Base-by-base conservation (phyloP, 768 basidiomycete genomes). In the Cytidiella melzeri region DNA sequence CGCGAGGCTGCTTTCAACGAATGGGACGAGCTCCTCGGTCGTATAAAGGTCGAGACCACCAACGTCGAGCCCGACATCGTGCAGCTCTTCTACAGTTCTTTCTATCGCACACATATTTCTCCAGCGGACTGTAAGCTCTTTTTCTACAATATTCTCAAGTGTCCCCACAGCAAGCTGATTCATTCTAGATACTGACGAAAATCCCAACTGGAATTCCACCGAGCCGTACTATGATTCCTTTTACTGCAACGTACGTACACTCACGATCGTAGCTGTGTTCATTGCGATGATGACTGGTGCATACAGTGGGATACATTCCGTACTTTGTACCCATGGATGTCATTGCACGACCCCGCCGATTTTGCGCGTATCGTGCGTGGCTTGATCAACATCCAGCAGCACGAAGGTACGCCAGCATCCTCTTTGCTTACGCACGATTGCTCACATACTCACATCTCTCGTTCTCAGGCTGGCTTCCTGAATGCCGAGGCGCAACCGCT, bases 181-280 rank as follows among this genome's bases (percentile, higher is more conserved):
- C 15, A 15, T 5, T 30, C 6, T 47, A 81, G 81, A 83, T 56
- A 78, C 76, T 4, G 80, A 77, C 20, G 82, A 84, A 61, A 83
- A 83, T 51, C 77, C 80, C 0, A 72, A 70, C 42, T 83, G 81
- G 81, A 72, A 74, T 43, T 83, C 81, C 0, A 71, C 71, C 0
- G 81, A 83, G 53, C 81, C 82, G 1, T 84, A 84, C 53, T 83
- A 72, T 48, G 81, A 84, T 60, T 81, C 81, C 0, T 71, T 82
- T 44, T 83, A 84, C 53, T 84, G 82, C 64, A 83, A 84, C 49
- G 81, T 80, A 52, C n/a, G 75, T 56, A 9, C 30, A 7, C 30
- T n/a, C n/a, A n/a, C n/a, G n/a, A n/a, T n/a, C 9, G 25, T 53
- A 20, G 41, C 26, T 5, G 15, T 12, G 26, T 43, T 27, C 0